These are phyloP conservation scores for Endothia cerciana DNA, from an alignment of 2,329 filamentous ascomycete genomes.

Conservation along the genomic window DNA sequence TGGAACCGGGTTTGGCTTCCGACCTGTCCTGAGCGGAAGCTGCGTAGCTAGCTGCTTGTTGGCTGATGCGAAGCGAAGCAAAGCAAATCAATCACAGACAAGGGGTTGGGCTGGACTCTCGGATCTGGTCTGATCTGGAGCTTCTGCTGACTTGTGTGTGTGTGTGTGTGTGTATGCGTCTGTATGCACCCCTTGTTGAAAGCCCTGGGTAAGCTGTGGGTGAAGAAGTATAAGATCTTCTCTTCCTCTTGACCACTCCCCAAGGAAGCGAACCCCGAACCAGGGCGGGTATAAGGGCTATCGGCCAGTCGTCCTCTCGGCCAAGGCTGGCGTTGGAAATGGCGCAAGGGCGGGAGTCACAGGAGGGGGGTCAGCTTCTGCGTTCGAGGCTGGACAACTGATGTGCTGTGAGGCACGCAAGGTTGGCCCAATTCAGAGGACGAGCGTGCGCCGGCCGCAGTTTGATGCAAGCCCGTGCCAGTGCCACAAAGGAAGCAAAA, in stretches of 20 bases:
- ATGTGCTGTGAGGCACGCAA: slow-evolving; percentile 16
- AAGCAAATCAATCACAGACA: slow-evolving; percentile 28
- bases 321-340: neutral
- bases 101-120: slow-evolving; percentile 12
- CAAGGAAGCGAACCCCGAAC: neutral
- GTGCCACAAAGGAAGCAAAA: slow-evolving; percentile 31
- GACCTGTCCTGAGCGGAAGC: slow-evolving; percentile 12
- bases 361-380: slow-evolving; percentile 15
- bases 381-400: slow-evolving; percentile 18
- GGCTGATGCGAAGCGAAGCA: slow-evolving; percentile 22
- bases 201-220: neutral
- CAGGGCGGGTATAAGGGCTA: no score
- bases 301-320: no score
- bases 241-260: neutral
- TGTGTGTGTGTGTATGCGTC: neutral
- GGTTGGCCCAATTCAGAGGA: slow-evolving; percentile 11
- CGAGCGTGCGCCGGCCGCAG: slow-evolving; percentile 25
- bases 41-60: slow-evolving; percentile 20
- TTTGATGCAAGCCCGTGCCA: slow-evolving; percentile 21
- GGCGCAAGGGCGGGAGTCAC: slow-evolving; percentile 18
- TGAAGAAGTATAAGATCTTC: slow-evolving; percentile 21
- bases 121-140: neutral
- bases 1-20: slow-evolving; percentile 13
- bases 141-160: neutral
- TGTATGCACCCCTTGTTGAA: neutral